phyloP scores from a whole-genome alignment of 495 filamentous ascomycete species.

The Lophiotrema nucula region DNA sequence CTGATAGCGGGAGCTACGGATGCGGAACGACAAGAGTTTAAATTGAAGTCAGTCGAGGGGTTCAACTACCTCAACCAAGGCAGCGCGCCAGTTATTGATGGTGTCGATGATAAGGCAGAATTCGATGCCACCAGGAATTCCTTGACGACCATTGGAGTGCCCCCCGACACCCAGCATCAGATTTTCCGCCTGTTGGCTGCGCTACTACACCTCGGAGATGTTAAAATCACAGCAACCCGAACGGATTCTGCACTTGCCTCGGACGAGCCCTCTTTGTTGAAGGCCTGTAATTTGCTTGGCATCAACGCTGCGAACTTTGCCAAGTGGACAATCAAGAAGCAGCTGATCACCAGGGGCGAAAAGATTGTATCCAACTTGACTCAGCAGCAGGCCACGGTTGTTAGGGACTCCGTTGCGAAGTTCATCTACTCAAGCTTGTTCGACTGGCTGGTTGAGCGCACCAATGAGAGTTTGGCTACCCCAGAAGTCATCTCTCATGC shows the following conservation, averaged over 20 bases:
- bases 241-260: conserved; percentile 82
- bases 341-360: conserved; percentile 92
- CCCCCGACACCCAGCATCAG: conserved; percentile 66
- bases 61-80: conserved; percentile 97
- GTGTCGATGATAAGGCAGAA: conserved; percentile 93
- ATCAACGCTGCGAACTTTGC: conserved; percentile 86
- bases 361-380: conserved; percentile 96
- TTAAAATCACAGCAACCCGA: conserved; percentile 86
- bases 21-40: conserved; percentile 72
- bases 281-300: conserved; percentile 82
- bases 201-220: conserved; percentile 90
- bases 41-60: conserved; percentile 77
- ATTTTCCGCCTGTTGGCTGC: conserved; percentile 93
- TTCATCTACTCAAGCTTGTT: conserved; percentile 98
- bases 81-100: conserved; percentile 83
- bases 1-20: conserved; percentile 92
- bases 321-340: conserved; percentile 99
- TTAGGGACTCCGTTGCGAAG: conserved; percentile 96
- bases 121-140: conserved; percentile 85
- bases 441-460: conserved; percentile 96
- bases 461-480: conserved; percentile 85
- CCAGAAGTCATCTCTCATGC: conserved; percentile 81
- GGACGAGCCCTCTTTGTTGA: conserved; percentile 74
- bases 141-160: conserved; percentile 82
- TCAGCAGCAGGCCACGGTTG: conserved; percentile 89